phyloP scores from a whole-genome alignment of 352 stramenopile genomes.

The Discostella stelligera region DNA sequence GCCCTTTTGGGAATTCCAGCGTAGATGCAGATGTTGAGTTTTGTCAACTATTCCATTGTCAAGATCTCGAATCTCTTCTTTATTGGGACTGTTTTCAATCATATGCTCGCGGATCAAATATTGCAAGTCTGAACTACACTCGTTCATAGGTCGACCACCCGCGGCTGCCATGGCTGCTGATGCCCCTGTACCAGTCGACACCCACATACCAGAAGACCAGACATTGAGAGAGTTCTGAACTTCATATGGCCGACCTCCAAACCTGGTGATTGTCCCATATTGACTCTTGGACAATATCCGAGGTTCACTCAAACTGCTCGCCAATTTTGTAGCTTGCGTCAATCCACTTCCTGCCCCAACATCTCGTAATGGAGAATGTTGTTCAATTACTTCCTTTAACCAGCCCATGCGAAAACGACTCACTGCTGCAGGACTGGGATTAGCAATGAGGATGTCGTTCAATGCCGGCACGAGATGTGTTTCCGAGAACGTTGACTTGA shows the following conservation, averaged over 20 bases:
- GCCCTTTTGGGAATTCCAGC: conserved; percentile 84
- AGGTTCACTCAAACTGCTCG: conserved; percentile 36
- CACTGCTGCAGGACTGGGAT: conserved; percentile 84
- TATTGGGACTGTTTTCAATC: conserved; percentile 66
- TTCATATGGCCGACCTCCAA: conserved; percentile 69
- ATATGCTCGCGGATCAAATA: conserved; percentile 87
- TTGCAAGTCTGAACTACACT: conserved; percentile 72
- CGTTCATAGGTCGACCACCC: conserved; percentile 81
- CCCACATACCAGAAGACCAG: conserved; percentile 86
- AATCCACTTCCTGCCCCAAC: conserved; percentile 1
- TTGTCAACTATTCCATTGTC: conserved; percentile 79
- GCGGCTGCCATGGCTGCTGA: conserved; percentile 84
- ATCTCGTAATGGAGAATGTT: conserved; percentile 12
- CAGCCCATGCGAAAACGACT: conserved; percentile 83
- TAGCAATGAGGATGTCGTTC: conserved; percentile 87
- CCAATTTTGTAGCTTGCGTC: neutral
- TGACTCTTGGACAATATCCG: conserved; percentile 29
- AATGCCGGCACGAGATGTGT: conserved; percentile 84
- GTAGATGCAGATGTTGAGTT: conserved; percentile 76
- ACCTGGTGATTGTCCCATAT: conserved; percentile 73
- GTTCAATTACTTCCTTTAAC: conserved; percentile 45
- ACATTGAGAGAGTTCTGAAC: conserved; percentile 84
- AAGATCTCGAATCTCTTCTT: conserved; percentile 64
- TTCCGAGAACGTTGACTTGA: conserved; percentile 86
- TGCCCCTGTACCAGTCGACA: conserved; percentile 84